phyloP scores from a whole-genome alignment of 1,284 basidiomycete species.

The Cryptococcus hybrid region DNA sequence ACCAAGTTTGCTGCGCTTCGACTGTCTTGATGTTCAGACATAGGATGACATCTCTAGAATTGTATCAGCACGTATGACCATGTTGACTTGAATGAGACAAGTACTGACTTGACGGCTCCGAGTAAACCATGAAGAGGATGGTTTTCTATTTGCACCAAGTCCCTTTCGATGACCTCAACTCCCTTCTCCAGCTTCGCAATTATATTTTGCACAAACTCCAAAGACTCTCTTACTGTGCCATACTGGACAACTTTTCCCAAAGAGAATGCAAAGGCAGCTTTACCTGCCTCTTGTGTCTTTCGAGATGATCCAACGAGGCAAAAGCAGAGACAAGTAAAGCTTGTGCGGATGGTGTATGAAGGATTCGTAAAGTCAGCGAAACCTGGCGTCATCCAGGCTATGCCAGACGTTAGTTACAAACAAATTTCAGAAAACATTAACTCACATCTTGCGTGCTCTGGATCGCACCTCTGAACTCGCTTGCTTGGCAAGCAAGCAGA shows the following conservation, averaged over 20 bases:
- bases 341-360: slow-evolving; percentile 12
- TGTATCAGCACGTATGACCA: slow-evolving; percentile 1
- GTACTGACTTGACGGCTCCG: slow-evolving; percentile 33
- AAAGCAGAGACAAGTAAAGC: slow-evolving; percentile 27
- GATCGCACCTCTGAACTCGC: slow-evolving; percentile 44
- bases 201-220: slow-evolving; percentile 26
- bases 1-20: slow-evolving; percentile 20
- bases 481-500: slow-evolving; percentile 43
- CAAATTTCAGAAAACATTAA: background rate
- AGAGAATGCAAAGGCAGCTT: slow-evolving; percentile 40
- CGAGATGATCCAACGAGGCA: slow-evolving; percentile 37
- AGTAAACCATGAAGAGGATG: slow-evolving; percentile 44
- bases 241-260: slow-evolving; percentile 27
- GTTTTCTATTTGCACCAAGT: slow-evolving; percentile 33
- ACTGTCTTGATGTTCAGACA: slow-evolving; percentile 14
- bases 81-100: background rate
- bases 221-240: slow-evolving; percentile 1
- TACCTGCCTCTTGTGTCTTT: slow-evolving; percentile 47
- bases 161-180: slow-evolving; percentile 26
- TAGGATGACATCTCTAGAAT: slow-evolving; percentile 26
- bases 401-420: background rate
- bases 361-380: slow-evolving; percentile 35
- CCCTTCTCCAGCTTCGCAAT: slow-evolving; percentile 28
- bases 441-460: slow-evolving; percentile 41
- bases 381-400: slow-evolving; percentile 35